phyloP scores from a whole-genome alignment of 331 rosid species.

The Pyrus hybrid region DNA sequence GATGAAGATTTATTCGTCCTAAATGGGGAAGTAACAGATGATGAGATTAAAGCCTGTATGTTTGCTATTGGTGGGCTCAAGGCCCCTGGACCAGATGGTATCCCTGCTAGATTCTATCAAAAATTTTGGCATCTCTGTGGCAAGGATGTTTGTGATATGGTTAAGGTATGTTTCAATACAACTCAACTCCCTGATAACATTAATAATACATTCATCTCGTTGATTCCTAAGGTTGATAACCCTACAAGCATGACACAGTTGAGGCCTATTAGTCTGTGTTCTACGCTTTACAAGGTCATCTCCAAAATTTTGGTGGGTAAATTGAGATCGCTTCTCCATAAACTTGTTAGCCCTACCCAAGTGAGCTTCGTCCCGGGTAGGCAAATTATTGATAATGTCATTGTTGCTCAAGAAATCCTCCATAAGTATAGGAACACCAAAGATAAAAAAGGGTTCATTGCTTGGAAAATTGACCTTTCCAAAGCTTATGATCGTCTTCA shows the following conservation, averaged over 20 bases:
- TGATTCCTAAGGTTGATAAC: not conserved
- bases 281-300: too few relatives aligned
- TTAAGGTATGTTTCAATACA: too few relatives aligned
- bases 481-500: too few relatives aligned
- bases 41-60: not conserved
- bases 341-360: not conserved
- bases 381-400: not conserved
- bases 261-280: not conserved
- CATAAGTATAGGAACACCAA: too few relatives aligned
- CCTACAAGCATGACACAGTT: not conserved
- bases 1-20: not conserved
- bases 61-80: not conserved
- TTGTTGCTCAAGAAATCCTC: too few relatives aligned
- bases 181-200: not conserved
- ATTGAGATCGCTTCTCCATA: not conserved
- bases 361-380: not conserved
- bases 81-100: not conserved
- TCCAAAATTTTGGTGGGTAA: not conserved
- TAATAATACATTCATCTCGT: not conserved
- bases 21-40: not conserved
- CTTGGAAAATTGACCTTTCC: too few relatives aligned
- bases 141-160: not conserved
- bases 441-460: too few relatives aligned
- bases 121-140: not conserved
- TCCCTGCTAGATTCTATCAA: not conserved